Base-by-base conservation (phyloP, 2,329 filamentous ascomycete genomes). In the Penicillium sp. region DNA sequence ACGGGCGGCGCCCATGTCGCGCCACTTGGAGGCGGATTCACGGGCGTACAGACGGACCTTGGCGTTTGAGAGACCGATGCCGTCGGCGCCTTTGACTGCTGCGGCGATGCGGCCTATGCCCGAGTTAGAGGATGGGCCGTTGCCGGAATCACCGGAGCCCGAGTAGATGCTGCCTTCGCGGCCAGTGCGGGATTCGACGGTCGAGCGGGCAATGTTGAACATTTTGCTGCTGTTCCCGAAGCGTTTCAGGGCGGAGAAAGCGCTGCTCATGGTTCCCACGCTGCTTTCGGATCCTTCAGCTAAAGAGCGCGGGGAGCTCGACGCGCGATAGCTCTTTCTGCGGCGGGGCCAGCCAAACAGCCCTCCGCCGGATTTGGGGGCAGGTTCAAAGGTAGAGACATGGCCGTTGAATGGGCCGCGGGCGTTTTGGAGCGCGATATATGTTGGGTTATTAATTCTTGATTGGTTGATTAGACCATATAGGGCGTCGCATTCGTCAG, bases 391-490 rank as follows among this genome's bases (percentile, higher is more conserved):
- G 27, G 50, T 49, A 25, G 67, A 62, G 8, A 58, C 81, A 75
- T 60, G 85, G 83, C 61, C 84, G 79, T 59, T 85, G 79, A 74
- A 62, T 76, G 81, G 65, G 55, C 71, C 80, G 57, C 90, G 77
- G 80, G 95, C 76, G 77, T 89, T 81, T 80, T 90, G 82, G 79
- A 91, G 63, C 72, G 87, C 70, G 79, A 89, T 91, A 75, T 93
- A 97, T 52, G 91, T 93, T 50, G 91, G 88, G 69, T 97, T 97
- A 75, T 96, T 90, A 70, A 96, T 89, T 46, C 94, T 88, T 21
- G 92, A 87, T 57, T 89, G 83, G 72, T 97, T 95, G 58, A 97
- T 92, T 41, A 93, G 84, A 66, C 83, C 83, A 73, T 97, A 99
- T 5, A 99, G 80, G 35, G 83, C 82, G 61, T 89, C 86, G 68